Conservation (phyloP, 75 land plant genomes). For the Cryptomeria japonica region DNA sequence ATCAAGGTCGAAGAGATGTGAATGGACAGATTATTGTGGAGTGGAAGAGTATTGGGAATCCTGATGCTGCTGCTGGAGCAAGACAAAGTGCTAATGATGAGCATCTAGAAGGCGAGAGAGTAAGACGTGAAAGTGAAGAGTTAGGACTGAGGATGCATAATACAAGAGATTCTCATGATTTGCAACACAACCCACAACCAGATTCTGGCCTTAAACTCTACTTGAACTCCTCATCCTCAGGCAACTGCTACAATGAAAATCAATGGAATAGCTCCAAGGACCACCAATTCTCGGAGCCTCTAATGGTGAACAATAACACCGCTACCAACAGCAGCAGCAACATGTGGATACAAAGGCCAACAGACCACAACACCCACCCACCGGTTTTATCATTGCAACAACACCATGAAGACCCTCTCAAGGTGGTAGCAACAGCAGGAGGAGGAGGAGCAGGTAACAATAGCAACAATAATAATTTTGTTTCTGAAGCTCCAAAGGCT, state of each 20-base stretch:
- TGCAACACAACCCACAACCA: constrained; percentile 6
- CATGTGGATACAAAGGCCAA: constrained; percentile 3
- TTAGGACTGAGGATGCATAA: not conserved
- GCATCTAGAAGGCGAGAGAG: not conserved
- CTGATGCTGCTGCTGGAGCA: not conserved
- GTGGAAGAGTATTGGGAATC: constrained; percentile 5
- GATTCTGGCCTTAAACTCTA: constrained; percentile 14
- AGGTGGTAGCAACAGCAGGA: not conserved
- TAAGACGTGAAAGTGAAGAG: constrained; percentile 7
- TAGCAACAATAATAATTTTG: not conserved
- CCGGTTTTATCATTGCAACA: constrained; percentile 9
- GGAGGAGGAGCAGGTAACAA: not conserved
- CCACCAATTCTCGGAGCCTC: constrained; percentile 5
- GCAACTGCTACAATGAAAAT: not conserved
- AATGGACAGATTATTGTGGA: not conserved
- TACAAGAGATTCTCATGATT: not conserved
- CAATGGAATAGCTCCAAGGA: constrained; percentile 4
- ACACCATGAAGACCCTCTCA: constrained; percentile 8
- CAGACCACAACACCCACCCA: not conserved
- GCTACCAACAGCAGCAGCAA: not conserved
- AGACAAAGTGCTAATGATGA: not conserved
- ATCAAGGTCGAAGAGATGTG: not conserved
- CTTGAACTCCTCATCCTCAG: not conserved
- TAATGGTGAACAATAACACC: not conserved
- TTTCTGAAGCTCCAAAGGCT: not conserved